Percentiles rank a stretch among this genome's conserved stretches.
Evolutionary conservation across 345 rosid species (phyloP).

Genomic region (Toxicodendron radicans): DNA sequence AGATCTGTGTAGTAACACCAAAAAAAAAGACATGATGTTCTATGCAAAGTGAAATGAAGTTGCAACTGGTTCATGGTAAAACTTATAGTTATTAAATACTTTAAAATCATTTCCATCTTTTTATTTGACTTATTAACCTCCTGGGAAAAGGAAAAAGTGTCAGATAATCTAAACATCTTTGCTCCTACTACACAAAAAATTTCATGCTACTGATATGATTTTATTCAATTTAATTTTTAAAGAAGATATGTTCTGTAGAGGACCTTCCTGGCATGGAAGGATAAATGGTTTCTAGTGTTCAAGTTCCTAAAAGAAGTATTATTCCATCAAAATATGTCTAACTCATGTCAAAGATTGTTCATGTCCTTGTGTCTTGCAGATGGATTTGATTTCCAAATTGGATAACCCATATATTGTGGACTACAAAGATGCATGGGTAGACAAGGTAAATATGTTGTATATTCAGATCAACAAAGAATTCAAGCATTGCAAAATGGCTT

Average conservation of each 20-base stretch:
- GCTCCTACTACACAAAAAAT: not conserved
- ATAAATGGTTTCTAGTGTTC: not conserved
- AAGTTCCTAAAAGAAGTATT: not conserved
- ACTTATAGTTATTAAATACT: not conserved
- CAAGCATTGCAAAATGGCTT: not conserved
- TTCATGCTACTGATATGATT: not conserved
- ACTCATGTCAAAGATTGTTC: not conserved
- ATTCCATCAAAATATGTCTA: not conserved
- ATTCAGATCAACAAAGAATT: not conserved
- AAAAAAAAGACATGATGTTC: not conserved
- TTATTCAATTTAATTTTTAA: not conserved
- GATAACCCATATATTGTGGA: slow-evolving; percentile 76
- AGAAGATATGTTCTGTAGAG: not conserved
- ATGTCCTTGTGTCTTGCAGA: slow-evolving; percentile 45
- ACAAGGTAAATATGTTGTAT: slow-evolving; percentile 52
- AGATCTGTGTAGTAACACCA: not conserved
- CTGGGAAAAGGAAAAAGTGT: not conserved
- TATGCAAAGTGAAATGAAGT: slow-evolving; percentile 5
- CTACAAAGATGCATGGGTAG: slow-evolving; percentile 93
- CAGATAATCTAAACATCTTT: not conserved
- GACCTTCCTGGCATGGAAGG: slow-evolving; percentile 5
- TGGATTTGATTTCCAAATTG: slow-evolving; percentile 72
- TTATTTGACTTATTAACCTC: not conserved
- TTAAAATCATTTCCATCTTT: not conserved
- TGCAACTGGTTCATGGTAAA: not conserved